Evolutionary conservation across 306 rosid species (phyloP).

Genomic region (Castanea crenata): DNA sequence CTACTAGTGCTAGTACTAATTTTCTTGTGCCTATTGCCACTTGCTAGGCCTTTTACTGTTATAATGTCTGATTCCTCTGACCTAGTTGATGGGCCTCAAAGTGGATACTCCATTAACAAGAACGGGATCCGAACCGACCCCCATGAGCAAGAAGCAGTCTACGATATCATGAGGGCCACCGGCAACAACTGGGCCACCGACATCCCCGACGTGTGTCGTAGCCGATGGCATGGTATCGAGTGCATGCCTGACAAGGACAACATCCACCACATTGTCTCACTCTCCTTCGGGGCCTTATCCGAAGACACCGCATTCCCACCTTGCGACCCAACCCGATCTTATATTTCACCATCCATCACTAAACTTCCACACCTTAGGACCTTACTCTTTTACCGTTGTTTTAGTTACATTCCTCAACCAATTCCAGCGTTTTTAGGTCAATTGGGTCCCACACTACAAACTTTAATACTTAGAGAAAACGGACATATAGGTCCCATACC

Average conservation of each 20-base stretch:
- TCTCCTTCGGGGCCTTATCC: conserved; percentile 79
- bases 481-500: conserved; percentile 76
- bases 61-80: conserved; percentile 63
- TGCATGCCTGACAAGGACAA: conserved; percentile 81
- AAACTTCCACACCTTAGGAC: conserved; percentile 62
- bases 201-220: conserved; percentile 78
- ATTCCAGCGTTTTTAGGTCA: conserved; percentile 65
- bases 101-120: conserved; percentile 56
- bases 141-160: conserved; percentile 69
- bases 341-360: conserved; percentile 56
- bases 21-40: conserved; percentile 8
- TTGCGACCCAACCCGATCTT: conserved; percentile 65
- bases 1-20: conserved; percentile 1
- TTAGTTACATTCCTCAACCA: conserved; percentile 57
- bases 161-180: conserved; percentile 81
- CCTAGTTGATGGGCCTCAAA: conserved; percentile 68
- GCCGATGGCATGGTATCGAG: conserved; percentile 96
- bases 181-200: conserved; percentile 85
- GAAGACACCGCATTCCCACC: conserved; percentile 88
- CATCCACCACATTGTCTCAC: conserved; percentile 68
- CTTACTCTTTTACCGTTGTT: conserved; percentile 75
- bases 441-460: conserved; percentile 54
- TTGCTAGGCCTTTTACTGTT: conserved; percentile 49
- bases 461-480: conserved; percentile 74
- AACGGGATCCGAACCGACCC: conserved; percentile 56